Evolutionary conservation across 495 filamentous ascomycete genomes (phyloP).

Genomic region (Clohesyomyces aquaticus): DNA sequence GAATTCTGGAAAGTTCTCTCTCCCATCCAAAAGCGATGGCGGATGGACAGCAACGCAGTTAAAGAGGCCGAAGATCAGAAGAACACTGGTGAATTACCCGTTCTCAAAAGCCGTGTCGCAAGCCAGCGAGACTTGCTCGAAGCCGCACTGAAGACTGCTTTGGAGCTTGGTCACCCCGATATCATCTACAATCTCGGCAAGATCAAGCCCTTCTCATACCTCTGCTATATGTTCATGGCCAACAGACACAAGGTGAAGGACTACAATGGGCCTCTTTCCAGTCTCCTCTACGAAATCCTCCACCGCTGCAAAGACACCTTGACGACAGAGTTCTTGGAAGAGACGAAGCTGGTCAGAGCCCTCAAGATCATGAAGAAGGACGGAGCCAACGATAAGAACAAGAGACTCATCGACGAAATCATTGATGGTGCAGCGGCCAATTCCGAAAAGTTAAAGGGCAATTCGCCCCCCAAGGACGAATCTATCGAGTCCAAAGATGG

Average conservation of each 20-base stretch:
- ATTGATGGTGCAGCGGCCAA: constrained; percentile 58
- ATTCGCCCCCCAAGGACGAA: constrained; percentile 35
- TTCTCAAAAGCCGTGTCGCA: constrained; percentile 55
- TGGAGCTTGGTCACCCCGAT: constrained; percentile 64
- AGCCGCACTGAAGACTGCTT: constrained; percentile 60
- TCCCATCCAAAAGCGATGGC: constrained; percentile 65
- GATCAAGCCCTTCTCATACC: constrained; percentile 58
- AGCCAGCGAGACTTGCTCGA: constrained; percentile 63
- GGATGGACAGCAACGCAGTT: constrained; percentile 60
- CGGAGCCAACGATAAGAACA: constrained; percentile 66
- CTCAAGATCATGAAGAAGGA: constrained; percentile 66
- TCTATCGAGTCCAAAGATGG: constrained; percentile 39
- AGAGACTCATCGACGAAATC: constrained; percentile 60
- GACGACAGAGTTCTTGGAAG: constrained; percentile 63
- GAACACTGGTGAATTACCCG: constrained; percentile 54
- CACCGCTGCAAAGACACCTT: constrained; percentile 62
- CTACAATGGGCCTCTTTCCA: constrained; percentile 63
- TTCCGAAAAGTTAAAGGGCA: constrained; percentile 46
- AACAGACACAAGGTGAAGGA: constrained; percentile 70
- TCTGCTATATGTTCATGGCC: constrained; percentile 65
- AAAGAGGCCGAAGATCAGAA: constrained; percentile 60
- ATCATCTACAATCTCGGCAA: constrained; percentile 67
- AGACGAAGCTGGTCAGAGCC: constrained; percentile 68
- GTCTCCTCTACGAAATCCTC: constrained; percentile 61
- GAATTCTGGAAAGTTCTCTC: constrained; percentile 66